Evolutionary conservation across 73 alveolate species (phyloP), one percentile per base, ranked within the genome.

Genomic region (Uronychia binucleata): DNA sequence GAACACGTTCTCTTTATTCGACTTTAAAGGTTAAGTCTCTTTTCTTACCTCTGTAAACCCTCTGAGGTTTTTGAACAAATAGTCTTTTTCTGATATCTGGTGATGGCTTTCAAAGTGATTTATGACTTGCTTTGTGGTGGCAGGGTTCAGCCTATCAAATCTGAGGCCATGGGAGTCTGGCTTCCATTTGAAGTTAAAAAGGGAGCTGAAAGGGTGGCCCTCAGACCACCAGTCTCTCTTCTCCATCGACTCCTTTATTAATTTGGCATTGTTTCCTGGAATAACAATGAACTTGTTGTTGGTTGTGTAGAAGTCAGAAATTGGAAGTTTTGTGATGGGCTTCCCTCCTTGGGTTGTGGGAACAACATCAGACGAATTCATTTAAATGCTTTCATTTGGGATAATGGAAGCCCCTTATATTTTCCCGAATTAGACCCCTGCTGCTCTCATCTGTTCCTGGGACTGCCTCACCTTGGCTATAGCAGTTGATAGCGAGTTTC

Each of bases 171-270:
- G 35, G 27, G 86, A 77, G 19, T 74, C 91, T 34, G 91, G 91
- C 57, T 85, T 25, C 91, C 91, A 85, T 34, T 85, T 85, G 77
- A 85, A 85, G 81, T 85, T 85, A 33, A 46, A 46, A 46, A 46
- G 67, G 19, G 67, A 46, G 19, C 67, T 46, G 67, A 46, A 46
- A 46, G 67, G 67, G 0, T 76, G 86, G 1, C 57, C 77, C 57
- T 85, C 91, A 5, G 57, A 29, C 91, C 91, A 85, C 91, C 91
- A 85, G 14, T 85, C 86, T 57, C 91, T 33, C 28, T 86, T 8
- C 34, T 76, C 79, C 33, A 85, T 0, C 14, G 91, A 83, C 59
- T 77, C 34, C 57, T 84, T 85, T 1, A 85, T 77, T 29, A 85
- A 59, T 19, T 78, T 79, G 19, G 86, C 33, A 77, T 85, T 85